Evolutionary conservation across 2,329 filamentous ascomycete genomes (phyloP), one percentile per base, ranked within the genome.

Genomic region (Keithomyces neogunnii): DNA sequence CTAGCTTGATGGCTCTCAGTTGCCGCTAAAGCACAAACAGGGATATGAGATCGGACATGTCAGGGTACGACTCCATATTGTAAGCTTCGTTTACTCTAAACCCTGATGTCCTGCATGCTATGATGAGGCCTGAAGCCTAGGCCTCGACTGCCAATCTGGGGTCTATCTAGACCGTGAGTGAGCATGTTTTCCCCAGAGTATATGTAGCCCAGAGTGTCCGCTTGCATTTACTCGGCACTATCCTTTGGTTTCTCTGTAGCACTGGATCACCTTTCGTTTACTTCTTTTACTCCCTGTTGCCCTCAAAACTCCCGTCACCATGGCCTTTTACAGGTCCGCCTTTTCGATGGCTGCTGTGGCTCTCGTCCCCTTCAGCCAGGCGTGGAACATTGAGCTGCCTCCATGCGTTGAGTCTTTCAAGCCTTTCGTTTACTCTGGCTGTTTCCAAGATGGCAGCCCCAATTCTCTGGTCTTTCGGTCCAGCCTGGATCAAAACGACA

Each of bases 341-440:
- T 19, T 70, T 55, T 68, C 68, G 47, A 56, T 68, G 51, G 70
- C 66, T 61, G 68, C 68, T 19, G 59, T 71, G 49, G 62, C 70
- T 45, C 55, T 76, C 53, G 57, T 68, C 50, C 62, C 64, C 31
- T 55, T 59, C 49, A 66, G 43, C 43, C 62, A 66, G 26, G 74
- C 73, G 43, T 70, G 66, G 64, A 70, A 73, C 57, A 59, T 69
- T 44, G 66, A 74, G 53, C 65, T 74, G 6, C 74, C 74, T 19
- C 61, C 72, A 7, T 78, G 75, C 57, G 59, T 69, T 4, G 61
- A 67, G 11, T 60, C 69, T 31, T 77, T 73, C 63, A 66, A 71
- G 55, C 74, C 75, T 1, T 78, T 73, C 55, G 66, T 72, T 50
- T 73, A 71, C 59, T 63, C 67, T n/a, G 75, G 75, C 45, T 78